Evolutionary conservation across 2,329 filamentous ascomycete genomes (phyloP).

Genomic region (Fusarium nelsonii): DNA sequence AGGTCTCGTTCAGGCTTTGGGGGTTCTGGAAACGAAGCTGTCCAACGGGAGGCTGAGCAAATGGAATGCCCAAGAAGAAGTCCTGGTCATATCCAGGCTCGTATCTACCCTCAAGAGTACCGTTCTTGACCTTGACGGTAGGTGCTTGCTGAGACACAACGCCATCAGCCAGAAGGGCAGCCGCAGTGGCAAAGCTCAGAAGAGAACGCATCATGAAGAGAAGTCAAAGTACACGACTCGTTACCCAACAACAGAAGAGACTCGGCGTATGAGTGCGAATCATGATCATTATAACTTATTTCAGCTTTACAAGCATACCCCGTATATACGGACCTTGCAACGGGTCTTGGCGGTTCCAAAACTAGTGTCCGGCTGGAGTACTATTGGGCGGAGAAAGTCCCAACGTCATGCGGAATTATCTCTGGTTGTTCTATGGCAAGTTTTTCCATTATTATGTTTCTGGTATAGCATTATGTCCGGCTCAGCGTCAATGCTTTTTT

Average conservation of each 20-base stretch:
- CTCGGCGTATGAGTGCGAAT: background rate
- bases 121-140: conserved; percentile 40
- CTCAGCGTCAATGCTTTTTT: conserved; percentile 3
- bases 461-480: background rate
- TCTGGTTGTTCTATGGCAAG: background rate
- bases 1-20: conserved; percentile 28
- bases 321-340: background rate
- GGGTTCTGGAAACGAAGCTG: conserved; percentile 38
- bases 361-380: background rate
- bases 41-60: conserved; percentile 39
- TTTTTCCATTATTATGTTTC: conserved; percentile 2
- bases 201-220: conserved; percentile 19
- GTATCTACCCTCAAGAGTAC: conserved; percentile 40
- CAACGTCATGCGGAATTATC: conserved; percentile 4
- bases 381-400: conserved; percentile 10
- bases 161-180: conserved; percentile 11
- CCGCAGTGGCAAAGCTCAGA: conserved; percentile 13
- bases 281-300: conserved; percentile 6
- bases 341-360: background rate
- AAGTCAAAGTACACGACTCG: background rate
- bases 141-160: conserved; percentile 24
- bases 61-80: conserved; percentile 42
- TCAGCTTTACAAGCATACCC: background rate
- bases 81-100: conserved; percentile 39
- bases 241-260: background rate